Conservation (phyloP, 148 eudicot genomes). For the Silene conica region DNA sequence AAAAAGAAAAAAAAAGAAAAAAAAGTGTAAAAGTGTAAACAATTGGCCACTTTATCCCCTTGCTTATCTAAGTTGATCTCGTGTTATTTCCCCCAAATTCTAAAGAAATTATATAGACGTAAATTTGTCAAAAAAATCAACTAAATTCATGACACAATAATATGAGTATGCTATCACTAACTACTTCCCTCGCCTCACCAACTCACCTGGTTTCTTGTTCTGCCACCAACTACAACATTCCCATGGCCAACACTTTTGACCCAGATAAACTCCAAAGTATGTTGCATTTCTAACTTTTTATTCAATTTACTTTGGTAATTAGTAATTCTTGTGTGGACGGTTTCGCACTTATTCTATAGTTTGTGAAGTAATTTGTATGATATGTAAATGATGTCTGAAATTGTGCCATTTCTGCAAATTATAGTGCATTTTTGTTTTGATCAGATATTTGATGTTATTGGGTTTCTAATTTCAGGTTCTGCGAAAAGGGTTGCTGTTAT, state of each 20-base stretch:
- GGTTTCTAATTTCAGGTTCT: constrained; percentile 36
- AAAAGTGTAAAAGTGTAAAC: too few species aligned
- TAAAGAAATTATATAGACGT: background rate
- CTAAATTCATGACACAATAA: background rate
- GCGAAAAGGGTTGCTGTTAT: constrained; percentile 81
- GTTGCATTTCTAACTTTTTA: background rate
- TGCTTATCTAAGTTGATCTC: too few species aligned
- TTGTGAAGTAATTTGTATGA: background rate
- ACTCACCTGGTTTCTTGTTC: constrained; percentile 1
- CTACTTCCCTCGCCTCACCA: constrained; percentile 9
- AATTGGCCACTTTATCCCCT: too few species aligned
- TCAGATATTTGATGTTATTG: background rate
- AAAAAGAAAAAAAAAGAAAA: too few species aligned
- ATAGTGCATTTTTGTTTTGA: background rate
- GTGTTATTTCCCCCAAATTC: too few species aligned
- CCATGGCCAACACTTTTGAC: constrained; percentile 25
- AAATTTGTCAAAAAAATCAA: background rate
- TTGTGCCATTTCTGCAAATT: background rate
- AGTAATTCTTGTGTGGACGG: too few species aligned
- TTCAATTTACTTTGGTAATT: too few species aligned
- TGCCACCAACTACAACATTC: constrained; percentile 5
- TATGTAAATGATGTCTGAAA: background rate
- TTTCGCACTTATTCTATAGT: too few species aligned
- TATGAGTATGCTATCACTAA: constrained; percentile 20
- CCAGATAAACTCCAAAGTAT: constrained; percentile 15